Conservation (phyloP, 1,284 basidiomycete genomes). For the Coniferiporia weirii region DNA sequence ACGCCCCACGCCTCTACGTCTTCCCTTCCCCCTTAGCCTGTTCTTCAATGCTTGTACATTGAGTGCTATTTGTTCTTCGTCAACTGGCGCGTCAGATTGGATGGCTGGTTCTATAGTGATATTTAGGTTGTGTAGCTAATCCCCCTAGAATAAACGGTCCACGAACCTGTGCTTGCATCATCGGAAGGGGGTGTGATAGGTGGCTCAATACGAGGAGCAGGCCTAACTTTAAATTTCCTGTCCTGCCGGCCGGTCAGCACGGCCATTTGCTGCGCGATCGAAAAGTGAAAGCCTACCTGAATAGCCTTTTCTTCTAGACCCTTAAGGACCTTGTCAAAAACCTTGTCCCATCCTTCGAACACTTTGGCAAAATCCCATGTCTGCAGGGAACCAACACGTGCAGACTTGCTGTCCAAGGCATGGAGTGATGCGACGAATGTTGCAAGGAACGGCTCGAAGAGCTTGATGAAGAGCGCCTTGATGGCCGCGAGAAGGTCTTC, state of each 20-base stretch:
- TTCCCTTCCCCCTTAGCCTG: conserved; percentile 67
- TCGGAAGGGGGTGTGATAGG: conserved; percentile 50
- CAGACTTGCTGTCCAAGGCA: conserved; percentile 38
- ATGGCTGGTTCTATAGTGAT: conserved; percentile 44
- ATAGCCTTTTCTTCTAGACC: conserved; percentile 73
- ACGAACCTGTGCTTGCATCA: conserved; percentile 50
- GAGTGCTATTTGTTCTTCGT: conserved; percentile 86
- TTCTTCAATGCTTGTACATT: conserved; percentile 90
- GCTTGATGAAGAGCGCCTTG: conserved; percentile 80
- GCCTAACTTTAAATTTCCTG: conserved; percentile 56
- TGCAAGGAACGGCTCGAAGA: conserved; percentile 78
- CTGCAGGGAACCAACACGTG: conserved; percentile 31
- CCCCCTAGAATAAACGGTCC: background rate
- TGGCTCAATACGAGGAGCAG: conserved; percentile 35
- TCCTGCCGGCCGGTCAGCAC: conserved; percentile 41
- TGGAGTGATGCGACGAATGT: conserved; percentile 80
- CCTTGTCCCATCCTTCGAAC: conserved; percentile 77
- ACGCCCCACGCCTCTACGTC: conserved; percentile 47
- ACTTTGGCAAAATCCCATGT: conserved; percentile 66
- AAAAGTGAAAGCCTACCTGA: conserved; percentile 39
- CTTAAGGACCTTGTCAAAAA: conserved; percentile 75
- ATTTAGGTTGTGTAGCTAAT: background rate
- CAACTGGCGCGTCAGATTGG: conserved; percentile 51
- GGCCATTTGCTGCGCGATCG: background rate
- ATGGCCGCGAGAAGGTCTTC: conserved; percentile 80